Base-by-base conservation (phyloP, 2,329 filamentous ascomycete species). In the Albophoma yamanashiensis region DNA sequence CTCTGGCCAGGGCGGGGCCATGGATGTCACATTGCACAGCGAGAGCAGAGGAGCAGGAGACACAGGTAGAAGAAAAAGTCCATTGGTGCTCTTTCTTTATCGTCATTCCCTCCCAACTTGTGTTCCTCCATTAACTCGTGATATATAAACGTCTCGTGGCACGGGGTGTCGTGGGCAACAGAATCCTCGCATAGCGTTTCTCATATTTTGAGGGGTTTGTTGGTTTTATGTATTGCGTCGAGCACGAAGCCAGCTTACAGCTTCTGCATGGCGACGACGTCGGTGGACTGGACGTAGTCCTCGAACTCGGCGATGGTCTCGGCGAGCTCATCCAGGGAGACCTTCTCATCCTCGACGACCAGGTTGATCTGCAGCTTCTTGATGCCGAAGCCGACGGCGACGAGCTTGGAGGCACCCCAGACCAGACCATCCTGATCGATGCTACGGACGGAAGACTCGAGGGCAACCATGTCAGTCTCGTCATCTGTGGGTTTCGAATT, bases 291-390 rank as follows among this genome's bases (percentile, higher is more conserved):
- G 73, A 99, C 92, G 76, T 91, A 89, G 76, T 99, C 94, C 82
- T 97, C 94, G 70, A 92, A 84, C 68, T 84, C 90, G 73, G 74
- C 64, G 71, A 97, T 95, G 81, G 89, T 72, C 74, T 91, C 86
- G 83, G 96, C 86, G 68, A 99, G 87, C 64, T 97, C 93, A 69
- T 88, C 85, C 66, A 90, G 76, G 67, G 90, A 92, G 74, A 99
- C 77, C 86, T 97, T 97, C 67, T 97, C 93, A 75, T 99, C 94
- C 83, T 97, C 94, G 66, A 97, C 82, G 70, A 97, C 92, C 69
- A 97, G 79, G 88, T 91, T 97, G 83, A 99, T 96, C 85, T 97
- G 93, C 65, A 99, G 87, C 86, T 97, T 97, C 85, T 90, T 94
- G 83, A 99, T 95, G 83, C 94, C 94, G 84, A 91, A 99, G 72